Conservation (phyloP, 805 yeast genomes). For the Ogataea nonfermentans region DNA sequence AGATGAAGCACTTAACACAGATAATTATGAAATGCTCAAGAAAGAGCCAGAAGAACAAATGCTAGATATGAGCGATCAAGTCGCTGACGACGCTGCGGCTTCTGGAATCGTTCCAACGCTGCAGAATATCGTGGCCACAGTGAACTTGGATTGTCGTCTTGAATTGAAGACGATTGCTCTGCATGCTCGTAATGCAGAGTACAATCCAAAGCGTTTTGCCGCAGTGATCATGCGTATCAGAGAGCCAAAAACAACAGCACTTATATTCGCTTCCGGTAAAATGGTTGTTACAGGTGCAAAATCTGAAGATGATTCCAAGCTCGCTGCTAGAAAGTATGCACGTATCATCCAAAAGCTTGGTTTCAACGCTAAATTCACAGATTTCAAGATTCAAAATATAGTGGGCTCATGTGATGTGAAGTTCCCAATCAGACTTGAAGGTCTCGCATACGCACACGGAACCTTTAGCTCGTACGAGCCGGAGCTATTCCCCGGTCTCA, state of each 20-base stretch:
- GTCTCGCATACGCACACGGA: slow-evolving; percentile 96
- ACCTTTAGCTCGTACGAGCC: slow-evolving; percentile 99
- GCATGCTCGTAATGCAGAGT: slow-evolving; percentile 98
- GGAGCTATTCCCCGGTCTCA: slow-evolving; percentile 95
- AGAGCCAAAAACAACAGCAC: slow-evolving; percentile 97
- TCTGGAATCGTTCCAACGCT: slow-evolving; percentile 96
- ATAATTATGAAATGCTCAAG: slow-evolving; percentile 26
- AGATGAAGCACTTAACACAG: slow-evolving; percentile 16
- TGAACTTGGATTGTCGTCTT: slow-evolving; percentile 90
- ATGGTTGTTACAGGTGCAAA: slow-evolving; percentile 99
- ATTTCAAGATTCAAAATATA: slow-evolving; percentile 95
- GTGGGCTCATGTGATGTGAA: slow-evolving; percentile 99
- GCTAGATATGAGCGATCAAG: slow-evolving; percentile 29
- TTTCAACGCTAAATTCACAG: slow-evolving; percentile 95
- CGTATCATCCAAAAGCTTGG: slow-evolving; percentile 97
- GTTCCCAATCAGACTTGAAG: slow-evolving; percentile 95
- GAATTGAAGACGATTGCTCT: slow-evolving; percentile 96
- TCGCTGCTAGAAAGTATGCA: slow-evolving; percentile 96
- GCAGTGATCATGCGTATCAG: slow-evolving; percentile 99
- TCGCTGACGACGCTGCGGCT: slow-evolving; percentile 64
- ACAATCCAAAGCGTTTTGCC: slow-evolving; percentile 97
- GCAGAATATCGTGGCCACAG: slow-evolving; percentile 97
- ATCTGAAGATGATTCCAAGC: slow-evolving; percentile 96
- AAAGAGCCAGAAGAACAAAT: slow-evolving; percentile 32
- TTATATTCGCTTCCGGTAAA: slow-evolving; percentile 97